Conservation (phyloP, 108 stramenopile genomes). For the Conticribra weissflogii region DNA sequence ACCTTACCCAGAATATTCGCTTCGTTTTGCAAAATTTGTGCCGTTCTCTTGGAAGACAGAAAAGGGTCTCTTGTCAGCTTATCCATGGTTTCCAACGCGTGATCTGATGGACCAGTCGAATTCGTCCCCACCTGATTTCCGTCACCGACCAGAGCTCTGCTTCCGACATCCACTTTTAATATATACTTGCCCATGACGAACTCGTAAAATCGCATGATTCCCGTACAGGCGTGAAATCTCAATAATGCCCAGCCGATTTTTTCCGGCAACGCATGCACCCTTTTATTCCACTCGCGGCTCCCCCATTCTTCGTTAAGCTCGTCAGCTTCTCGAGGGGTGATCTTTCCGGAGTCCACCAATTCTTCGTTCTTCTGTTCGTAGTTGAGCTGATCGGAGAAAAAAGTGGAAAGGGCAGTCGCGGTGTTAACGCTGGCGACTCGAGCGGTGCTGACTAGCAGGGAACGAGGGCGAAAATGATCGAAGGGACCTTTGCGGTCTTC, state of each 20-base stretch:
- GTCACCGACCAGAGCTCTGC: not conserved
- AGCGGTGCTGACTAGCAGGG: slow-evolving; percentile 41
- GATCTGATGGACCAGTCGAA: slow-evolving; percentile 1
- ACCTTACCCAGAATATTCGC: slow-evolving; percentile 47
- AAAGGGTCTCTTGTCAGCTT: slow-evolving; percentile 54
- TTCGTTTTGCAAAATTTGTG: slow-evolving; percentile 37
- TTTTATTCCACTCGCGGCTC: slow-evolving; percentile 36
- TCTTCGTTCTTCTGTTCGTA: slow-evolving; percentile 44
- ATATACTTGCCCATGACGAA: slow-evolving; percentile 31
- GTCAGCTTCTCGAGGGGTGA: slow-evolving; percentile 45
- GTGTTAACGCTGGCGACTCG: slow-evolving; percentile 43
- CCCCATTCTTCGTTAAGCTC: slow-evolving; percentile 53
- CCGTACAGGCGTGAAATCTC: slow-evolving; percentile 46
- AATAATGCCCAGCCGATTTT: slow-evolving; percentile 36
- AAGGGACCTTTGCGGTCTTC: slow-evolving; percentile 47
- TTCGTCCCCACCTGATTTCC: not conserved
- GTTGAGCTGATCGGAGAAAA: slow-evolving; percentile 46
- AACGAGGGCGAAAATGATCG: slow-evolving; percentile 29
- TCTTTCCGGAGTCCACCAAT: slow-evolving; percentile 40
- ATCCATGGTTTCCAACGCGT: slow-evolving; percentile 45
- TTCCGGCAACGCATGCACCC: slow-evolving; percentile 26
- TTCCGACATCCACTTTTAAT: slow-evolving; percentile 31
- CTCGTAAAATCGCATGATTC: slow-evolving; percentile 53
- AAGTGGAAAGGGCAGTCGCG: slow-evolving; percentile 42
- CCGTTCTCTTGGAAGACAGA: slow-evolving; percentile 38